phyloP scores from a whole-genome alignment of 1,284 basidiomycete species.

The Laetiporus sulphureus region DNA sequence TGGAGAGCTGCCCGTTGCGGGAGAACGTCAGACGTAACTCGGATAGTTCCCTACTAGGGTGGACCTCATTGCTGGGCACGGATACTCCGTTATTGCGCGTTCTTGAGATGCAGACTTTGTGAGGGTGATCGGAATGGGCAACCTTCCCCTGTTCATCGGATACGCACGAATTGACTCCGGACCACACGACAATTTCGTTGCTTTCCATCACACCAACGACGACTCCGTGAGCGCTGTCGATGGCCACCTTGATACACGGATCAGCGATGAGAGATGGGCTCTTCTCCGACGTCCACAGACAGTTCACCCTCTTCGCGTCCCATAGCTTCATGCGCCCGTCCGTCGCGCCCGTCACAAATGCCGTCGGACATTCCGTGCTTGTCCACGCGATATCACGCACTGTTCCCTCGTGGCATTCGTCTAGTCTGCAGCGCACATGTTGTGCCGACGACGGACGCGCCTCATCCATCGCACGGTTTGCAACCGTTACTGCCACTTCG shows the following conservation, averaged over 20 bases:
- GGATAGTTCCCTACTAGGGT: slow-evolving; percentile 13
- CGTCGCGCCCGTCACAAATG: slow-evolving; percentile 46
- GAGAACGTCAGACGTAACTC: slow-evolving; percentile 20
- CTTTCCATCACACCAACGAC: slow-evolving; percentile 45
- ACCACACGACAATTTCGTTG: slow-evolving; percentile 53
- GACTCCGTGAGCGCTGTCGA: slow-evolving; percentile 35
- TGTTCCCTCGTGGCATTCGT: slow-evolving; percentile 53
- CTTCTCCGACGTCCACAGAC: slow-evolving; percentile 57
- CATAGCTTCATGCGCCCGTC: slow-evolving; percentile 72
- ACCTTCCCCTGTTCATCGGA: not conserved
- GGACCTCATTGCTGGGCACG: slow-evolving; percentile 8
- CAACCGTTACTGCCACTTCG: slow-evolving; percentile 57
- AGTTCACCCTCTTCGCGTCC: slow-evolving; percentile 46
- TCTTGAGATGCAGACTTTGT: no score
- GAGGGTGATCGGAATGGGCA: no score
- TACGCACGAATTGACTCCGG: slow-evolving; percentile 25
- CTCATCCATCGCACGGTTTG: slow-evolving; percentile 51
- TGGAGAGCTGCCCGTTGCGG: slow-evolving; percentile 12
- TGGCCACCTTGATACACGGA: slow-evolving; percentile 41
- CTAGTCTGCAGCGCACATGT: slow-evolving; percentile 38
- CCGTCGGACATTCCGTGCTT: slow-evolving; percentile 18
- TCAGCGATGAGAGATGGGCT: slow-evolving; percentile 32
- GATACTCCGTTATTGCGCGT: slow-evolving; percentile 25
- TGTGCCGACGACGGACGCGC: slow-evolving; percentile 37
- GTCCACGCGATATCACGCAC: slow-evolving; percentile 52